Percentiles rank a stretch among this genome's conserved stretches.
These are phyloP conservation scores for Eimeria praecox DNA, from an alignment of 169 alveolate species.

Conservation along the genomic window DNA sequence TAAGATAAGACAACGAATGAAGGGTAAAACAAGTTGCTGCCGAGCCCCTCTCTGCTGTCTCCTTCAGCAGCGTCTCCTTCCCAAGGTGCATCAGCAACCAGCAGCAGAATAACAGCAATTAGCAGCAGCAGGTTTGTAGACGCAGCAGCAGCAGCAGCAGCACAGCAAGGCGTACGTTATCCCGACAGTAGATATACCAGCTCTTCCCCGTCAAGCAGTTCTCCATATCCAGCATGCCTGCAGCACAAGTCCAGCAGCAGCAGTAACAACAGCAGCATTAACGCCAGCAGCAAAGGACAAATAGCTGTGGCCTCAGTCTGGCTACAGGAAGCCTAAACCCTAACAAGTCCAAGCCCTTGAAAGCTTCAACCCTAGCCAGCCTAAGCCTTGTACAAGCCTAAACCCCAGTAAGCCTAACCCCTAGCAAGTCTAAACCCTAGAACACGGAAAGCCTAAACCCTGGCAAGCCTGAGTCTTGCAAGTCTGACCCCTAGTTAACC, in stretches of 20 bases:
- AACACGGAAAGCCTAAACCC: too few relatives aligned
- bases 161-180: slow-evolving; percentile 37
- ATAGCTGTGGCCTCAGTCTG: too few relatives aligned
- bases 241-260: slow-evolving; percentile 7
- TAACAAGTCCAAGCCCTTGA: not conserved
- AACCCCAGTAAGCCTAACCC: not conserved
- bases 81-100: not conserved
- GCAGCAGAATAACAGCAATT: not conserved
- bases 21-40: not conserved
- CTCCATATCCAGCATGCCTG: slow-evolving; percentile 46
- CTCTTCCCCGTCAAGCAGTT: slow-evolving; percentile 72
- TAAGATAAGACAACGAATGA: not conserved
- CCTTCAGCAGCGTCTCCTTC: not conserved
- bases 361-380: not conserved
- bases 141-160: not conserved
- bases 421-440: not conserved
- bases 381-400: not conserved
- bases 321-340: not conserved
- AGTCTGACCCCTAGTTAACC: not conserved
- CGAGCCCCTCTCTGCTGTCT: not conserved
- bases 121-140: slow-evolving; percentile 5
- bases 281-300: not conserved
- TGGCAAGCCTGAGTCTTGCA: too few relatives aligned
- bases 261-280: slow-evolving; percentile 6
- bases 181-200: slow-evolving; percentile 72